Conservation (phyloP, 2,329 filamentous ascomycete genomes). For the Bipolaris sorokiniana region DNA sequence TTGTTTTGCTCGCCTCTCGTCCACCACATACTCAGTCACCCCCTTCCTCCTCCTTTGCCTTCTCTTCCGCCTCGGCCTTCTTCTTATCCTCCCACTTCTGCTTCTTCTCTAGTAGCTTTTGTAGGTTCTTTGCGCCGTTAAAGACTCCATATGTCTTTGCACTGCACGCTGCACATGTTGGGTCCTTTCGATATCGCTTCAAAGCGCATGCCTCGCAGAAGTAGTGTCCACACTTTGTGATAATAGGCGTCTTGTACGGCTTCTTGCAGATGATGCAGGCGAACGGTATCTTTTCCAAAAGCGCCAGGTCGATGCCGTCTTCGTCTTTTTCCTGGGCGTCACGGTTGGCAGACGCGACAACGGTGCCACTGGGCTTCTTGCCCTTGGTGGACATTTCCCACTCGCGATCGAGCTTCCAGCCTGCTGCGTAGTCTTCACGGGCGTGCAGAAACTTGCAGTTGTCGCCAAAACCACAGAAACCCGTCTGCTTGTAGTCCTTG, state of each 20-base stretch:
- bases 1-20: not conserved
- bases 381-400: slow-evolving; percentile 84
- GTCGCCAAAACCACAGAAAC: slow-evolving; percentile 72
- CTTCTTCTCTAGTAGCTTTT: slow-evolving; percentile 79
- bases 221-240: slow-evolving; percentile 93
- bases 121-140: slow-evolving; percentile 82
- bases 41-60: slow-evolving; percentile 32
- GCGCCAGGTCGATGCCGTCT: slow-evolving; percentile 67
- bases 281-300: slow-evolving; percentile 86
- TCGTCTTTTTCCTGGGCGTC: slow-evolving; percentile 51
- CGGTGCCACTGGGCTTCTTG: slow-evolving; percentile 58
- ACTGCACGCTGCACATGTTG: slow-evolving; percentile 84
- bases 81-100: slow-evolving; percentile 65
- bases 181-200: slow-evolving; percentile 83
- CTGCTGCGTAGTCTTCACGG: slow-evolving; percentile 81
- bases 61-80: slow-evolving; percentile 62
- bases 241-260: slow-evolving; percentile 77
- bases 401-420: slow-evolving; percentile 93
- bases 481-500: slow-evolving; percentile 85
- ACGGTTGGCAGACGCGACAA: slow-evolving; percentile 65
- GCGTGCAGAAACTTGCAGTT: slow-evolving; percentile 82
- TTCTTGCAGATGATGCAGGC: slow-evolving; percentile 85
- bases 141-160: slow-evolving; percentile 88
- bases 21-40: slow-evolving; percentile 21
- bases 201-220: slow-evolving; percentile 93